Evolutionary conservation across 495 filamentous ascomycete genomes (phyloP).

Genomic region (Niebla homalea): DNA sequence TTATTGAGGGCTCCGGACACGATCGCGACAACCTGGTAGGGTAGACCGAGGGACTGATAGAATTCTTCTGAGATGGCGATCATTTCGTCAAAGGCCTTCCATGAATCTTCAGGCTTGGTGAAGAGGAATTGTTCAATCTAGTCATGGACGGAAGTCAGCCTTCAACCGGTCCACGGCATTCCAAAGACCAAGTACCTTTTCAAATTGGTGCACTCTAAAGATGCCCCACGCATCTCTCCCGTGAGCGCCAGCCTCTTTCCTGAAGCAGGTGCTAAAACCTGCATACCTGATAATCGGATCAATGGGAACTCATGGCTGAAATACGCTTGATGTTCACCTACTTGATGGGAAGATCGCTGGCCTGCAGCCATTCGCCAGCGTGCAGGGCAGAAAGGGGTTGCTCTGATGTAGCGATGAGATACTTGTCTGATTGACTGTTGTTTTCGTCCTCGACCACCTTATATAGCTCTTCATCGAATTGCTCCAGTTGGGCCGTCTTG

Average conservation of each 20-base stretch:
- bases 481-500: conserved; percentile 94
- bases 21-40: conserved; percentile 82
- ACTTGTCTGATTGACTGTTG: conserved; percentile 80
- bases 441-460: conserved; percentile 76
- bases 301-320: conserved; percentile 10
- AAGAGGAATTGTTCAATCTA: conserved; percentile 88
- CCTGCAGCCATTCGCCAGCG: conserved; percentile 80
- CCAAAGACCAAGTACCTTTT: conserved; percentile 48
- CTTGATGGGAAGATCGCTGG: conserved; percentile 76
- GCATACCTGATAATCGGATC: conserved; percentile 45
- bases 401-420: conserved; percentile 93
- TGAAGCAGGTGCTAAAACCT: conserved; percentile 87
- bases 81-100: conserved; percentile 90
- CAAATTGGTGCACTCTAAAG: conserved; percentile 96
- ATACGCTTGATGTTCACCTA: conserved; percentile 21
- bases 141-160: not conserved
- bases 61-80: conserved; percentile 83
- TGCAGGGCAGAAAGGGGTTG: conserved; percentile 90
- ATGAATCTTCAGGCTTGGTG: conserved; percentile 87
- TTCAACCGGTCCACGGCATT: not conserved
- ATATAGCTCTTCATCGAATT: conserved; percentile 96
- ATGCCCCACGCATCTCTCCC: conserved; percentile 97
- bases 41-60: conserved; percentile 77
- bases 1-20: conserved; percentile 93
- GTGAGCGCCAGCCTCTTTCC: conserved; percentile 84